A percentile compares a stretch with the other conserved stretches of the same genome.
phyloP scores from a whole-genome alignment of 208 protist genomes.

The Entamoeba nuttalli region DNA sequence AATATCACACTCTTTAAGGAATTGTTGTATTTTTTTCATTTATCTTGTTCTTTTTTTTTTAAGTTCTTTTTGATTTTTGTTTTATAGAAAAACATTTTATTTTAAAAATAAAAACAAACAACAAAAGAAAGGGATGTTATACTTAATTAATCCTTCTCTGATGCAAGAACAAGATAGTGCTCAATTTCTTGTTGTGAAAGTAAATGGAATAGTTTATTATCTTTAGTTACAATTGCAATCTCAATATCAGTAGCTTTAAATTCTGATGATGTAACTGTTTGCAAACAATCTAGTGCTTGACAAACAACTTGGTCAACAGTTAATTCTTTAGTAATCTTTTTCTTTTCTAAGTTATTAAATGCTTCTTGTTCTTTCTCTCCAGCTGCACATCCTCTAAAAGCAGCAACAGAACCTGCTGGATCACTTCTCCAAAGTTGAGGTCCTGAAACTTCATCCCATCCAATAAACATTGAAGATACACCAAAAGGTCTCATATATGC shows the following conservation, averaged over 20 bases:
- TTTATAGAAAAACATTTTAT: too few species aligned
- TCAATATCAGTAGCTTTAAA: not conserved
- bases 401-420: not conserved
- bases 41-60: too few species aligned
- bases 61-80: too few species aligned
- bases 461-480: not conserved
- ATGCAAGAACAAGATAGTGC: not conserved
- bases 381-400: not conserved
- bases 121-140: too few species aligned
- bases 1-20: too few species aligned
- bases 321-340: not conserved
- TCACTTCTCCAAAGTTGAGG: slow-evolving; percentile 4
- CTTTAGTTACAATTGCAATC: not conserved
- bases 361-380: slow-evolving; percentile 3
- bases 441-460: not conserved
- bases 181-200: not conserved
- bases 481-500: slow-evolving; percentile 5
- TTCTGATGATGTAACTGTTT: not conserved
- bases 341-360: slow-evolving; percentile 11
- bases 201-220: not conserved
- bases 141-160: not conserved
- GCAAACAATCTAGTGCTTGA: not conserved
- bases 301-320: not conserved
- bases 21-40: too few species aligned
- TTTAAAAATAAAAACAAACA: too few species aligned